Evolutionary conservation across 2,329 filamentous ascomycete genomes (phyloP), one percentile per base, ranked within the genome.

Genomic region (Mollisia scopiformis): DNA sequence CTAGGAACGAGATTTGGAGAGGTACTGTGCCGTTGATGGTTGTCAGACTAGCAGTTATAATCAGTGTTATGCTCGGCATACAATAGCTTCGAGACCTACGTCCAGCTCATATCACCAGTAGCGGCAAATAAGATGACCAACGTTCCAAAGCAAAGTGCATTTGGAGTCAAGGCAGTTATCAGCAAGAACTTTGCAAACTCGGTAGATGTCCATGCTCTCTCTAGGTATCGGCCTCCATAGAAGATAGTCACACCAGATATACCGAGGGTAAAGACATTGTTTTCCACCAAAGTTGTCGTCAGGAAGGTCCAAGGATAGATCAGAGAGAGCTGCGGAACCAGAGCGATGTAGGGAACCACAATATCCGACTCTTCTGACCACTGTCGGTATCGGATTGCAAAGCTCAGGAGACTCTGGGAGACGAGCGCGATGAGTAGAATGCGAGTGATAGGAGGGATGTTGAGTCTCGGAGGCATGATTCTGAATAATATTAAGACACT

Each of bases 291-390:
- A 0, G 93, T 91, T 2, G 93, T 90, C 2, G 91, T 91, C 58
- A 96, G 71, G 66, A 97, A 90, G 1, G 93, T 96, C 95, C 95
- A 99, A 0, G 95, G 95, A 73, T 96, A 97, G 71, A 91, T 84
- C 61, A 96, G 80, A 60, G 93, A 94, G 58, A 88, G 81, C 70
- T 92, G 88, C 6, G 95, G 95, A 46, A 98, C 87, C 63, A 98
- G 84, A 57, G 90, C 91, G 62, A 99, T 83, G 79, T 94, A 98
- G 62, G 94, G 92, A 62, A 95, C 87, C 68, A 92, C 86, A 67
- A 89, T 88, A 73, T 83, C 81, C 70, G 79, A 84, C 75, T 85
- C 80, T 71, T 79, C 82, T 54, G 79, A 84, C 83, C 87, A 89
- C 78, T 89, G 85, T 63, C 85, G 83, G 73, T 90, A 90, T 58